These are phyloP conservation scores for Salix arbutifolia DNA, from an alignment of 345 rosid genomes.

Conservation along the genomic window DNA sequence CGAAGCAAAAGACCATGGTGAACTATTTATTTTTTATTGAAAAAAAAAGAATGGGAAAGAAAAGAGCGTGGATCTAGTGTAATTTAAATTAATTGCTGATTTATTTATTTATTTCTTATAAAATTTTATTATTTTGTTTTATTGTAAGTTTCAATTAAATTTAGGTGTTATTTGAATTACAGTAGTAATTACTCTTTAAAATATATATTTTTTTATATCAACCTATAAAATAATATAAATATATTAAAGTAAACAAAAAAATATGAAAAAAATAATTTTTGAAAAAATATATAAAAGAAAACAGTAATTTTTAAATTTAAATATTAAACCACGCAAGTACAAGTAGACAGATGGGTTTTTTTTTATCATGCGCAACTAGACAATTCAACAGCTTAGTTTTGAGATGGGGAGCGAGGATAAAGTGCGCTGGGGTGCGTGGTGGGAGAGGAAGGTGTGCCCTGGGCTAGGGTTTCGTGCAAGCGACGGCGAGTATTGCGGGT, in stretches of 20 bases:
- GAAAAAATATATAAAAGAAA: too few relatives aligned
- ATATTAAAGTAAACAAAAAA: too few relatives aligned
- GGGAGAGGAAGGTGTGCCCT: not conserved
- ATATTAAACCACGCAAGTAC: not conserved
- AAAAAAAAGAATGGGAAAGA: not conserved
- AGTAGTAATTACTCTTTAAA: too few relatives aligned
- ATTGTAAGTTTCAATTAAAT: not conserved
- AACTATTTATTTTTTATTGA: not conserved
- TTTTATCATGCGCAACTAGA: not conserved
- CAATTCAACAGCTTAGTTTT: not conserved
- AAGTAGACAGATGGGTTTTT: too few relatives aligned
- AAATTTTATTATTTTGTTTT: not conserved
- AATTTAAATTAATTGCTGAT: not conserved
- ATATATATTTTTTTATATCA: too few relatives aligned
- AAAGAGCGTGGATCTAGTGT: not conserved
- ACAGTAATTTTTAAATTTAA: not conserved
- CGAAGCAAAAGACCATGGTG: not conserved
- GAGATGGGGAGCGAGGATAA: not conserved
- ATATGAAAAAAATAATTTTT: too few relatives aligned
- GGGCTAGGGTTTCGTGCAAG: not conserved
- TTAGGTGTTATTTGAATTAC: too few relatives aligned
- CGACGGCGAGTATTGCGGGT: constrained; percentile 14
- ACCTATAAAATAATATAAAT: too few relatives aligned
- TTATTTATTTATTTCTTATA: not conserved
- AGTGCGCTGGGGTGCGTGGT: constrained; percentile 14